These are phyloP conservation scores for Mycena polygramma DNA, from an alignment of 768 basidiomycete species.

Conservation along the genomic window DNA sequence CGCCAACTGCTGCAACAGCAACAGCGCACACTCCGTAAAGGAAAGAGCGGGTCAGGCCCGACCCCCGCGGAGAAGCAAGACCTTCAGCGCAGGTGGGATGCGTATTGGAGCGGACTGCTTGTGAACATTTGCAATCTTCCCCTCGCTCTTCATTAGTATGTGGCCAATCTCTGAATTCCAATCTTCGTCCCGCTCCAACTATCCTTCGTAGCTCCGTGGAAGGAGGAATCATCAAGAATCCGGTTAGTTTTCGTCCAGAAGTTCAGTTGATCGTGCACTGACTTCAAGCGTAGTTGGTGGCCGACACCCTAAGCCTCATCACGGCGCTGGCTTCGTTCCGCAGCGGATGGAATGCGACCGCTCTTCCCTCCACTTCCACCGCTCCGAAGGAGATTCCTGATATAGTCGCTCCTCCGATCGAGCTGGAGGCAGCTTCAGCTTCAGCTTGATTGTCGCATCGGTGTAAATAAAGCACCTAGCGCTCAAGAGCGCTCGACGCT, in stretches of 20 bases:
- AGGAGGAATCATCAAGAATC: slow-evolving; percentile 74
- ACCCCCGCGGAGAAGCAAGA: slow-evolving; percentile 67
- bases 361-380: slow-evolving; percentile 21
- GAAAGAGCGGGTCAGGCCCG: slow-evolving; percentile 60
- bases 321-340: slow-evolving; percentile 29
- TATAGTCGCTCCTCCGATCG: slow-evolving; percentile 28
- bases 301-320: slow-evolving; percentile 56
- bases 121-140: slow-evolving; percentile 86
- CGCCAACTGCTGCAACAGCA: slow-evolving; percentile 67
- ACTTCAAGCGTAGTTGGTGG: slow-evolving; percentile 51
- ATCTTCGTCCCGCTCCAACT: background rate
- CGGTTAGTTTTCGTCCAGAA: slow-evolving; percentile 55
- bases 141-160: slow-evolving; percentile 86
- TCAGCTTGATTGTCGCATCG: background rate
- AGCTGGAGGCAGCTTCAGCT: slow-evolving; percentile 4
- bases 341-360: slow-evolving; percentile 33
- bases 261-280: background rate
- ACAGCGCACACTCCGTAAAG: slow-evolving; percentile 69
- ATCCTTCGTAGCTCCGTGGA: slow-evolving; percentile 69
- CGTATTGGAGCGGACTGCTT: slow-evolving; percentile 78
- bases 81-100: slow-evolving; percentile 70
- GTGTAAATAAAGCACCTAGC: too few species aligned
- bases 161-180: background rate
- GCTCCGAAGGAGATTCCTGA: slow-evolving; percentile 19
- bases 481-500: too few species aligned